Base-by-base conservation (phyloP, 2,329 filamentous ascomycete species). In the Zymoseptoria ardabiliae region DNA sequence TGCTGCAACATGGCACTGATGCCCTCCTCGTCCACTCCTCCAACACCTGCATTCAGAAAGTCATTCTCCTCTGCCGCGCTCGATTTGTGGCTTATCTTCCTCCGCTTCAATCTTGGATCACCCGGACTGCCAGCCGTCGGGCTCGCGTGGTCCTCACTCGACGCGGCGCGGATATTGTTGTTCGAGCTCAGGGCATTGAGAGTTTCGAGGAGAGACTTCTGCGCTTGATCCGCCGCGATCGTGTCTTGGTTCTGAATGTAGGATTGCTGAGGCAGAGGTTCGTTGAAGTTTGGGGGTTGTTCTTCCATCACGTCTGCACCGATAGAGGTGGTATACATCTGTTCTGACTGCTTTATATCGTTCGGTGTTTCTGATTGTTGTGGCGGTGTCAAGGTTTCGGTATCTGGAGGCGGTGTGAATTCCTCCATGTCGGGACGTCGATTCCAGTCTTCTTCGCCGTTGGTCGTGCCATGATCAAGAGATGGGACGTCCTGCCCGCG, bases 381-480 rank as follows among this genome's bases (percentile, higher is more conserved):
- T 55, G 80, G 76, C 20, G 91, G 92, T 0, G 92, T 97, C 58
- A 97, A 80, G 5, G 87, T 89, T 73, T 97, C 93, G 59, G 96
- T 82, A 66, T 92, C 85, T 1, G 93, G 92, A 35, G 90, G 85
- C 61, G 86, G 85, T 64, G 90, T 88, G 58, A 74, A 73, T 41
- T 67, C 63, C 59, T 74, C 72, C 6, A 70, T 63, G 56, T 77
- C 62, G 75, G 81, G 45, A 74, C 75, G 61, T 50, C 68, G 63
- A 22, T 56, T 59, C 30, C 57, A 58, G 13, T 62, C 61, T 25
- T 53, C 28, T 20, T 52, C 50, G 53, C 61, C 64, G 50, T 66
- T 64, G 9, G 56, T 13, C 20, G 20, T 60, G 41, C 61, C 61
- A 51, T 66, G 57, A 58, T 54, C 53, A 3, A 79, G 76, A 9